A percentile compares a stretch with the other conserved stretches of the same genome.
Conservation (phyloP, 257 asterid species). For the Catharanthus roseus region DNA sequence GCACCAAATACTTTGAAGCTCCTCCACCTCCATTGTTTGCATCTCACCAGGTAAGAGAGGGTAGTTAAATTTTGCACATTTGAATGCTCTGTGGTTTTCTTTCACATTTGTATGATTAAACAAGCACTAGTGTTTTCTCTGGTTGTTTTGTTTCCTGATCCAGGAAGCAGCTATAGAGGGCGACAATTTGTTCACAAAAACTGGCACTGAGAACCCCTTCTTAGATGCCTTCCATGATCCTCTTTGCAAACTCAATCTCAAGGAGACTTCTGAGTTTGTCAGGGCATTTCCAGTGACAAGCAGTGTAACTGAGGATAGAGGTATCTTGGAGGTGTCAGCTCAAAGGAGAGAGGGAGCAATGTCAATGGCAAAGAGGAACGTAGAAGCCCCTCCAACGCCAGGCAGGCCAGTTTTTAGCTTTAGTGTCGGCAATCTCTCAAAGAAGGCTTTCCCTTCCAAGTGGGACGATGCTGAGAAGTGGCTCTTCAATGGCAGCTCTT, state of each 20-base stretch:
- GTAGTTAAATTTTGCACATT: background rate
- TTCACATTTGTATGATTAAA: conserved; percentile 1
- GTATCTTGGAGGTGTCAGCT: conserved; percentile 35
- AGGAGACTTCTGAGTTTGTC: conserved; percentile 80
- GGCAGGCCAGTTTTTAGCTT: conserved; percentile 97
- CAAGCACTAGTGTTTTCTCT: background rate
- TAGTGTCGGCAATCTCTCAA: conserved; percentile 57
- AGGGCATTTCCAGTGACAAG: conserved; percentile 54
- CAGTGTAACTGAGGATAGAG: conserved; percentile 29
- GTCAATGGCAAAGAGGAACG: conserved; percentile 44
- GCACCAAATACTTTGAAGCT: conserved; percentile 41
- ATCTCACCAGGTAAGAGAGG: conserved; percentile 40
- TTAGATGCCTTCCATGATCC: conserved; percentile 44
- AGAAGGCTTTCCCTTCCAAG: conserved; percentile 75
- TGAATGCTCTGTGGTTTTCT: background rate
- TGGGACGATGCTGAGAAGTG: conserved; percentile 99
- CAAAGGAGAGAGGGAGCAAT: conserved; percentile 31
- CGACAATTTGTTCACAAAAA: conserved; percentile 24
- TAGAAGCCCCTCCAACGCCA: conserved; percentile 88
- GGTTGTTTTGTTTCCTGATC: conserved; percentile 7
- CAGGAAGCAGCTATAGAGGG: conserved; percentile 53
- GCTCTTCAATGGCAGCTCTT: conserved; percentile 63
- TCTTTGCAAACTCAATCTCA: conserved; percentile 73
- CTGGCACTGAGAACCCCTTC: conserved; percentile 43
- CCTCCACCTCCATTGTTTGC: conserved; percentile 47